Evolutionary conservation across 371 early-diverging fungal species (phyloP).

Genomic region (Mortierella sp.): DNA sequence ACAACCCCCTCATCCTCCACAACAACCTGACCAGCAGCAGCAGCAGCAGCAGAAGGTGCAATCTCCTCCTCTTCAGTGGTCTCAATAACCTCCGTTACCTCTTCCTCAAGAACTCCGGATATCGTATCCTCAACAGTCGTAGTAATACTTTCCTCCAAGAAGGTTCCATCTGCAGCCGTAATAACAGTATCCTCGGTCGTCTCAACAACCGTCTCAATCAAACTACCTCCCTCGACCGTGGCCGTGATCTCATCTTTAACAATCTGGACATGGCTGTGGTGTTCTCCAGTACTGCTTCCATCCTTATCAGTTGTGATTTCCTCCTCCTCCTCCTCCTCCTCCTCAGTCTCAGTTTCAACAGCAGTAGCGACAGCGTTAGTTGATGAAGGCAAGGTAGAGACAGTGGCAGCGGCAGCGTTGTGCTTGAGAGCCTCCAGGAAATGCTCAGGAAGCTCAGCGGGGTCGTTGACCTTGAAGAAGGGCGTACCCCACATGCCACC

Average conservation of each 20-base stretch:
- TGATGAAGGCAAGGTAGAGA: background rate
- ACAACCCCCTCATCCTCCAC: slow-evolving; percentile 7
- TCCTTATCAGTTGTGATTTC: background rate
- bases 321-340: background rate
- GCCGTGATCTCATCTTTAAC: slow-evolving; percentile 17
- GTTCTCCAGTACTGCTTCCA: background rate
- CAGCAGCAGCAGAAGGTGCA: background rate
- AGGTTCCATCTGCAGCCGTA: slow-evolving; percentile 23
- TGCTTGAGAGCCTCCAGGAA: slow-evolving; percentile 24
- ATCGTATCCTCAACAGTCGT: slow-evolving; percentile 26
- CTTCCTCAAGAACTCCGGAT: slow-evolving; percentile 21
- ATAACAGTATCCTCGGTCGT: slow-evolving; percentile 31
- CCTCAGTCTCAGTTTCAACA: background rate
- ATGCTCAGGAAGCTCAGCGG: slow-evolving; percentile 30
- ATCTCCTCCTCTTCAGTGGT: slow-evolving; percentile 18
- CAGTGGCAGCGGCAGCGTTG: background rate
- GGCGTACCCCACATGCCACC: slow-evolving; percentile 49
- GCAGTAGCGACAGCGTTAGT: background rate
- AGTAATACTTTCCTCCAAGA: slow-evolving; percentile 32
- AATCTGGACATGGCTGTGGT: slow-evolving; percentile 11
- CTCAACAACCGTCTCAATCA: slow-evolving; percentile 35
- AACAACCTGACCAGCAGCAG: background rate
- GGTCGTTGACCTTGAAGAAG: slow-evolving; percentile 36
- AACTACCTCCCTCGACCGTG: slow-evolving; percentile 18
- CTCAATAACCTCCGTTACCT: slow-evolving; percentile 28